Evolutionary conservation across 495 filamentous ascomycete genomes (phyloP).

Genomic region (Podospora pseudoanserina): DNA sequence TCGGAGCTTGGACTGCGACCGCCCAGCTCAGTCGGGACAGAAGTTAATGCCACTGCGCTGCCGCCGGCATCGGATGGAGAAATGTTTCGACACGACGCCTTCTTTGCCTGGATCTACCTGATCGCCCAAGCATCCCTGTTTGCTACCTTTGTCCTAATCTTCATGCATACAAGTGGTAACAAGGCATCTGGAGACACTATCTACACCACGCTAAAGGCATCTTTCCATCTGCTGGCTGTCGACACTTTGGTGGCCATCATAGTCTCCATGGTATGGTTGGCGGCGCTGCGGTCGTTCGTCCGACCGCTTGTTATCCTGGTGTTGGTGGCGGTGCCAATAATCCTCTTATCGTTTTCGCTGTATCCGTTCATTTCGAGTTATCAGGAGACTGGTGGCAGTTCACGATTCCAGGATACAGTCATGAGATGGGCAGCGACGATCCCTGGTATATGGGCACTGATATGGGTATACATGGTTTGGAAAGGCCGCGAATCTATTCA

Average conservation of each 20-base stretch:
- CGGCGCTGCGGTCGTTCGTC: constrained; percentile 79
- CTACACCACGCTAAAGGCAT: constrained; percentile 81
- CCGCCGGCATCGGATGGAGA: constrained; percentile 39
- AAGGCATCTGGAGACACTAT: constrained; percentile 74
- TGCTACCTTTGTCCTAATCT: constrained; percentile 81
- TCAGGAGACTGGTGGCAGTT: constrained; percentile 64
- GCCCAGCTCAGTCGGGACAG: constrained; percentile 23
- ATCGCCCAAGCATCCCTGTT: constrained; percentile 79
- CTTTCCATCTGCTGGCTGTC: constrained; percentile 81
- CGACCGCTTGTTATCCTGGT: constrained; percentile 73
- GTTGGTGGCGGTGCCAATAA: constrained; percentile 76
- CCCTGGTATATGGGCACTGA: constrained; percentile 65
- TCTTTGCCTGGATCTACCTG: constrained; percentile 89
- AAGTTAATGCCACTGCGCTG: constrained; percentile 19
- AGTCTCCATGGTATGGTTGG: constrained; percentile 87
- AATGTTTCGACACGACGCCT: constrained; percentile 67
- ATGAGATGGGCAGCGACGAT: constrained; percentile 86
- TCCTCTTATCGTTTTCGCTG: constrained; percentile 80
- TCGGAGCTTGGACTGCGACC: constrained; percentile 30
- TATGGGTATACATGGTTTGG: constrained; percentile 80
- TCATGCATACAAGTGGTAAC: constrained; percentile 72
- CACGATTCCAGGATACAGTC: constrained; percentile 73
- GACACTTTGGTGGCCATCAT: constrained; percentile 88
- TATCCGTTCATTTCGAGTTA: constrained; percentile 92
- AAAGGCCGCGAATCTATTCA: constrained; percentile 73